These are phyloP conservation scores for Lasiosphaeria hispida DNA, from an alignment of 495 filamentous ascomycete genomes.

Conservation along the genomic window DNA sequence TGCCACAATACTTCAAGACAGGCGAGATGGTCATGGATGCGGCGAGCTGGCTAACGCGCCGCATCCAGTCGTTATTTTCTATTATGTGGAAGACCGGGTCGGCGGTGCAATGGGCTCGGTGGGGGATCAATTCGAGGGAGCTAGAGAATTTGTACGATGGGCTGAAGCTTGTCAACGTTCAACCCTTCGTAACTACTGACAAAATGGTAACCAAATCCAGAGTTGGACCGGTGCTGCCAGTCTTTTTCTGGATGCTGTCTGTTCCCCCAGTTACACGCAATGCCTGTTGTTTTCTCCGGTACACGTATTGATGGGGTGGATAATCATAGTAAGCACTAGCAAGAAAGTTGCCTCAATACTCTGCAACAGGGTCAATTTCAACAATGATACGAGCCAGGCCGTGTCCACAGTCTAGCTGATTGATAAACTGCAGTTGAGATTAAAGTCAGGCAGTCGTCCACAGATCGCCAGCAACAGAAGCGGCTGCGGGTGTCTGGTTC, in stretches of 20 bases:
- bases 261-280: background rate
- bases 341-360: too few relatives aligned
- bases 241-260: background rate
- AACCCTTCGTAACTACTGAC: background rate
- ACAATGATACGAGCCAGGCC: too few relatives aligned
- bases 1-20: too few relatives aligned
- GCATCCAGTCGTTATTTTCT: background rate
- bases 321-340: too few relatives aligned
- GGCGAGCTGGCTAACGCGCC: background rate
- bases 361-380: too few relatives aligned
- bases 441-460: too few relatives aligned
- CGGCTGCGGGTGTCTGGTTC: too few relatives aligned
- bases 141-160: background rate
- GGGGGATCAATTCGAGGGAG: background rate
- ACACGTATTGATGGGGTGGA: background rate
- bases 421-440: too few relatives aligned
- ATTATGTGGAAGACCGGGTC: background rate
- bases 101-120: background rate
- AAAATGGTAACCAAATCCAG: background rate
- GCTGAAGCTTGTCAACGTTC: background rate
- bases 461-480: too few relatives aligned
- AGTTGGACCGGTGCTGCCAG: background rate
- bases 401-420: too few relatives aligned
- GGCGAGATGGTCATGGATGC: background rate
- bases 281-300: background rate